Conservation (phyloP, 768 basidiomycete genomes). For the Russula virescens region DNA sequence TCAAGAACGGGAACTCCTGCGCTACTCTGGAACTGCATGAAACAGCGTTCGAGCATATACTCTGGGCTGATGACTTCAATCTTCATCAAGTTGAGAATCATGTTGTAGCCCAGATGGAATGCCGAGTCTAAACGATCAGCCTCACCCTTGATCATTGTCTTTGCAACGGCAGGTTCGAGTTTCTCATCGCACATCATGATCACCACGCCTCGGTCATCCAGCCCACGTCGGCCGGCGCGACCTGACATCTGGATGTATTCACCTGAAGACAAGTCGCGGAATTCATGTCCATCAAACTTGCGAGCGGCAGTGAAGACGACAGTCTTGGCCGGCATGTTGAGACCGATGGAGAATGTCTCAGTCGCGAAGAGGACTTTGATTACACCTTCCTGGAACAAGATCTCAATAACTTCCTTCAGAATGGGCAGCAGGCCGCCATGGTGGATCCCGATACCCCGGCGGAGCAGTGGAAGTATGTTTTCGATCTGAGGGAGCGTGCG, state of each 20-base stretch:
- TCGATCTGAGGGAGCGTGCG: slow-evolving; percentile 88
- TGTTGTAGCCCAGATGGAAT: slow-evolving; percentile 98
- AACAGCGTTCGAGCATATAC: slow-evolving; percentile 95
- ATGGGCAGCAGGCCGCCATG: slow-evolving; percentile 97
- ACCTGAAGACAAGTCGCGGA: slow-evolving; percentile 86
- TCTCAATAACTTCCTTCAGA: slow-evolving; percentile 98
- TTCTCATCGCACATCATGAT: slow-evolving; percentile 99
- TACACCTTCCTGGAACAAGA: slow-evolving; percentile 95
- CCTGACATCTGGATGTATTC: slow-evolving; percentile 99
- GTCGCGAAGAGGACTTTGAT: slow-evolving; percentile 99
- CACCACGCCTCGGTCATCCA: slow-evolving; percentile 98
- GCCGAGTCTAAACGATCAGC: slow-evolving; percentile 96
- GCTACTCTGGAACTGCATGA: slow-evolving; percentile 97
- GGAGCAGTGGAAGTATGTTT: slow-evolving; percentile 86
- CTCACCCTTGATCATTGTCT: slow-evolving; percentile 97
- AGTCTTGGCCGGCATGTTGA: slow-evolving; percentile 99
- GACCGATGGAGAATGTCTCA: slow-evolving; percentile 95
- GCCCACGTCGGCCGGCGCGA: slow-evolving; percentile 91
- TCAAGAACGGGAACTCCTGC: slow-evolving; percentile 83
- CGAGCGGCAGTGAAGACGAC: slow-evolving; percentile 95
- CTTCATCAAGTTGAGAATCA: slow-evolving; percentile 97
- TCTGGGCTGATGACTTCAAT: slow-evolving; percentile 98
- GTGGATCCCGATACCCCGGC: slow-evolving; percentile 95
- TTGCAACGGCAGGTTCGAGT: slow-evolving; percentile 85
- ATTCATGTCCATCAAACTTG: slow-evolving; percentile 95